These are phyloP conservation scores for Fagus sylvatica DNA, from an alignment of 306 rosid species.

Conservation along the genomic window DNA sequence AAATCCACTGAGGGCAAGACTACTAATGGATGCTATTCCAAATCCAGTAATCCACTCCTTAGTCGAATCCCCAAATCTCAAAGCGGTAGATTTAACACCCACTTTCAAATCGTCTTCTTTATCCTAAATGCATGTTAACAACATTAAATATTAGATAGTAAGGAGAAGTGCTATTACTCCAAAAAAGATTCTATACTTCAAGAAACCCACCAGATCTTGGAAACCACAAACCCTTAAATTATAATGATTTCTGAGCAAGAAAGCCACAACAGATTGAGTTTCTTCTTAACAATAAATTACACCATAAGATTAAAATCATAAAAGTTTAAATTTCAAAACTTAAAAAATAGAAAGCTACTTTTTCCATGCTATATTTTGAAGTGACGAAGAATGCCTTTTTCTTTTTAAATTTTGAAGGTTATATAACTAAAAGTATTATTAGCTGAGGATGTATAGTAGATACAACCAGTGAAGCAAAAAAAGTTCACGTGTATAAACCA, in stretches of 20 bases:
- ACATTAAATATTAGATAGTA: not conserved
- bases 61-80: constrained; percentile 81
- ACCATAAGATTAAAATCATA: no score
- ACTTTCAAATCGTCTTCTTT: constrained; percentile 90
- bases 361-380: no score
- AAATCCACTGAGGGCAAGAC: constrained; percentile 78
- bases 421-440: no score
- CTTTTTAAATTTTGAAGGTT: no score
- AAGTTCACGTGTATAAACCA: not conserved
- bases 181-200: no score
- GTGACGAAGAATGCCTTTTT: no score
- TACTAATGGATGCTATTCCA: constrained; percentile 68
- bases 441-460: no score
- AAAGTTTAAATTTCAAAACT: no score
- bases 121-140: constrained; percentile 56
- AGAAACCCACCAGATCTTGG: not conserved
- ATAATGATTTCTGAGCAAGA: not conserved
- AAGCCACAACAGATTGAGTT: not conserved
- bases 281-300: not conserved
- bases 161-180: not conserved
- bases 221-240: not conserved
- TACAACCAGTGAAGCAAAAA: no score
- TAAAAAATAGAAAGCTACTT: no score
- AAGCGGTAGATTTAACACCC: constrained; percentile 91
- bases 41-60: constrained; percentile 81